These are phyloP conservation scores for Colletotrichum agaves DNA, from an alignment of 2,329 filamentous ascomycete genomes.

Conservation along the genomic window DNA sequence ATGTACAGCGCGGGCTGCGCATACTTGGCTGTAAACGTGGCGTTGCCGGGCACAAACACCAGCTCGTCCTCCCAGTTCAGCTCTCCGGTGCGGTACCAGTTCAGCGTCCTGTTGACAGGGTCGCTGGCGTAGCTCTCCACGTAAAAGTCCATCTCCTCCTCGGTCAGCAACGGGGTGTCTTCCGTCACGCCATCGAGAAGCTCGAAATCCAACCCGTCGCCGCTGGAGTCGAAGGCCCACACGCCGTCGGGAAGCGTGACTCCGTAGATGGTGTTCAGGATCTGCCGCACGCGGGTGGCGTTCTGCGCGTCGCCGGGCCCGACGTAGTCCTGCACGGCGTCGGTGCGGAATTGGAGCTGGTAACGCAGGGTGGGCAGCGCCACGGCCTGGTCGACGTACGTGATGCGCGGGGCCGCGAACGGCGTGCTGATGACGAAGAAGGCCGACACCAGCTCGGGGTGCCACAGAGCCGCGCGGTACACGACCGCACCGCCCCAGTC, in stretches of 20 bases:
- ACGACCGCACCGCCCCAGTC: conserved; percentile 83
- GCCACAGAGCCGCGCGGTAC: conserved; percentile 75
- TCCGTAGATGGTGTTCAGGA: conserved; percentile 75
- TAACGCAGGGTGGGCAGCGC: conserved; percentile 77
- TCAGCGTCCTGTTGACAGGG: conserved; percentile 81
- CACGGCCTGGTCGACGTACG: conserved; percentile 65
- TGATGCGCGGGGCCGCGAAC: conserved; percentile 63
- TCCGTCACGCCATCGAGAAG: conserved; percentile 61
- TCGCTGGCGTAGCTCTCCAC: conserved; percentile 74
- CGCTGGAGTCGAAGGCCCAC: conserved; percentile 61
- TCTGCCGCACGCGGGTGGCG: conserved; percentile 68
- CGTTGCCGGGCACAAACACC: conserved; percentile 55
- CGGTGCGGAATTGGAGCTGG: conserved; percentile 77
- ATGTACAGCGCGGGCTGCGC: conserved; percentile 75
- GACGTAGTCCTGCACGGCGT: conserved; percentile 54
- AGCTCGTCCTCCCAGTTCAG: conserved; percentile 82
- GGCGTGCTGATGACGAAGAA: conserved; percentile 81
- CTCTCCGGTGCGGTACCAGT: conserved; percentile 84
- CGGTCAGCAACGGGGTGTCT: conserved; percentile 67
- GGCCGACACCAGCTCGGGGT: conserved; percentile 73
- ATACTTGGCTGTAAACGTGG: conserved; percentile 61
- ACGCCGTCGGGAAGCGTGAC: conserved; percentile 65
- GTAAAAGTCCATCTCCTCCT: conserved; percentile 82
- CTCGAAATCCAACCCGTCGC: conserved; percentile 69
- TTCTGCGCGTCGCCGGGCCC: conserved; percentile 56